Base-by-base conservation (phyloP, 352 stramenopile species). In the Thalassiosira livingstoniorum region DNA sequence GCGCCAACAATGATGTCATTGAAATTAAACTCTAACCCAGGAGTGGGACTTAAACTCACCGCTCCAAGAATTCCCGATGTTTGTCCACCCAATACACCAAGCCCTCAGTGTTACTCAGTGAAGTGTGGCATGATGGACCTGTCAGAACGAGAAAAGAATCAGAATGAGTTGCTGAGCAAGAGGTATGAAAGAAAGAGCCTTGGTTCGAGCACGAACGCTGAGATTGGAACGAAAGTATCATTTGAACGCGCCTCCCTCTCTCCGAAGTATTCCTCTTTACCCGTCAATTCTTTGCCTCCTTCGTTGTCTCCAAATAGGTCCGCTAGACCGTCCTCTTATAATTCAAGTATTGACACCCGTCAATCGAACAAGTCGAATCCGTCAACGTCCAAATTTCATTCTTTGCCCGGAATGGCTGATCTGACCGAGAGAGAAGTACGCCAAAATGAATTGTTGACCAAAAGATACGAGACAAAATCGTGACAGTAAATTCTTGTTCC, bases 1-100 rank as follows among this genome's bases (percentile, higher is more conserved):
- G n/a, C n/a, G n/a, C n/a, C n/a, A n/a, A n/a, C n/a, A n/a, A n/a
- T n/a, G n/a, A n/a, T n/a, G n/a, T n/a, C n/a, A n/a, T n/a, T n/a
- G n/a, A n/a, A n/a, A n/a, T n/a, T n/a, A n/a, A n/a, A n/a, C n/a
- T 75, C 31, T 13, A 82, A 82, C 55, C 74, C 74, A 61, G 63
- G 74, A 23, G 74, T 82, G 29, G 74, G 74, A 1, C 37, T 82
- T 10, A 67, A 73, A 53, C 27, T 75, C n/a, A 75, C 74, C 0
- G 61, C 51, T 18, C 74, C 74, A 42, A 51, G 74, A 7, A 75
- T 82, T 42, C 29, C 65, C 34, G 37, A 58, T 51, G 2, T 32
- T 66, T 4, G 13, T 25, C 18, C 27, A 31, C 32, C 27, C 11
- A 62, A 47, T 31, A 43, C 53, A n/a, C 73, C 73, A 29, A 37